Evolutionary conservation across 2,329 filamentous ascomycete genomes (phyloP).

Genomic region (Raffaelea ambrosiae): DNA sequence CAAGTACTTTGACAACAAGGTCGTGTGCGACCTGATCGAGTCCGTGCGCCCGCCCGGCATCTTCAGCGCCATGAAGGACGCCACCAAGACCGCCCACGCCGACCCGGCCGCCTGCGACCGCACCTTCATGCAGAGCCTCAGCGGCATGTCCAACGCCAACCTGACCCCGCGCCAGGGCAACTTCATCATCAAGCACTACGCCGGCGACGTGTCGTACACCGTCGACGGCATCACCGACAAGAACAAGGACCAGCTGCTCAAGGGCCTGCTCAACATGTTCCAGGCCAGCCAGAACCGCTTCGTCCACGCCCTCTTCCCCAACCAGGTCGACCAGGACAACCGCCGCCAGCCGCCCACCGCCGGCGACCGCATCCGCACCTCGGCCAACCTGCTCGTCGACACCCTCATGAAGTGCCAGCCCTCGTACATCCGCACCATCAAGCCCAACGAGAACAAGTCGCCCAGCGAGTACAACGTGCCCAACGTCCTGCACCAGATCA

Average conservation of each 20-base stretch:
- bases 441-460: constrained; percentile 98
- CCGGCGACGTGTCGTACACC: constrained; percentile 89
- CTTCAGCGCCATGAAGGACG: constrained; percentile 94
- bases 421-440: constrained; percentile 97
- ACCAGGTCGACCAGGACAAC: constrained; percentile 93
- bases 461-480: constrained; percentile 82
- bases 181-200: constrained; percentile 98
- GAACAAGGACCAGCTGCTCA: constrained; percentile 96
- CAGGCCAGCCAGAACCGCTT: constrained; percentile 78
- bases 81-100: constrained; percentile 95
- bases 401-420: constrained; percentile 96
- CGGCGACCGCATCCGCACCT: constrained; percentile 90
- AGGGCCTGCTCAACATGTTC: constrained; percentile 84
- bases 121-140: constrained; percentile 90
- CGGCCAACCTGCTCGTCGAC: constrained; percentile 88
- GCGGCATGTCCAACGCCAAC: constrained; percentile 84
- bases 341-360: constrained; percentile 88
- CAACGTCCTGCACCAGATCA: constrained; percentile 96
- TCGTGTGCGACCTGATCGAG: constrained; percentile 95
- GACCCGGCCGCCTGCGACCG: constrained; percentile 90
- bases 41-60: constrained; percentile 82
- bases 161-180: constrained; percentile 87
- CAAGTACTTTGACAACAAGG: constrained; percentile 99
- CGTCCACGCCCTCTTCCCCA: constrained; percentile 79
- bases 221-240: constrained; percentile 98